Evolutionary conservation across 2,329 filamentous ascomycete genomes (phyloP).

Genomic region (Zymoseptoria ardabiliae): DNA sequence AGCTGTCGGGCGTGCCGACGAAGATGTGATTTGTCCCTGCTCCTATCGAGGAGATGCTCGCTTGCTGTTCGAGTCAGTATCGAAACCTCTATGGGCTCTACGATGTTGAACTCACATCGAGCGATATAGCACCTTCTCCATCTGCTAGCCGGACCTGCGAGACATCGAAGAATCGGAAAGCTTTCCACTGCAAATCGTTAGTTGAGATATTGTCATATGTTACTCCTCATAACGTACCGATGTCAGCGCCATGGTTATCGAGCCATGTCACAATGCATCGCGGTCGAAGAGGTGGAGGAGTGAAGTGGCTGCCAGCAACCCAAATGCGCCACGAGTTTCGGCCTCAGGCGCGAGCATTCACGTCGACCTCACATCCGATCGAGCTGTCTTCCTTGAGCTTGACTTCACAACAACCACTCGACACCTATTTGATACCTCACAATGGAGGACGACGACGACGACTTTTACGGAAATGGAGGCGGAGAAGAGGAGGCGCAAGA

Average conservation of each 20-base stretch:
- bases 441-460: slow-evolving; percentile 48
- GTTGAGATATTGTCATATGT: background rate
- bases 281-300: background rate
- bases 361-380: background rate
- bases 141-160: slow-evolving; percentile 72
- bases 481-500: slow-evolving; percentile 18
- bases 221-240: slow-evolving; percentile 19
- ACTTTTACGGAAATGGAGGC: slow-evolving; percentile 37
- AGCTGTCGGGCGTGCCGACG: slow-evolving; percentile 75
- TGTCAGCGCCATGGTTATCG: slow-evolving; percentile 27
- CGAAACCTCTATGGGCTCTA: background rate
- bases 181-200: slow-evolving; percentile 69
- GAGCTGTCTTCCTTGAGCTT: background rate
- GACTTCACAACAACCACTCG: background rate
- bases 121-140: slow-evolving; percentile 57
- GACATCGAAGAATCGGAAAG: slow-evolving; percentile 98
- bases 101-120: slow-evolving; percentile 23
- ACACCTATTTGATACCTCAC: background rate
- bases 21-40: slow-evolving; percentile 86
- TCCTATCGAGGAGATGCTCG: slow-evolving; percentile 72
- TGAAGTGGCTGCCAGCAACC: background rate
- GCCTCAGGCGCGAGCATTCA: background rate
- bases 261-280: slow-evolving; percentile 19
- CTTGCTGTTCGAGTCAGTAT: slow-evolving; percentile 34
- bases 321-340: background rate